These are phyloP conservation scores for Beauveria sp. DNA, from an alignment of 2,329 filamentous ascomycete genomes.

Conservation along the genomic window DNA sequence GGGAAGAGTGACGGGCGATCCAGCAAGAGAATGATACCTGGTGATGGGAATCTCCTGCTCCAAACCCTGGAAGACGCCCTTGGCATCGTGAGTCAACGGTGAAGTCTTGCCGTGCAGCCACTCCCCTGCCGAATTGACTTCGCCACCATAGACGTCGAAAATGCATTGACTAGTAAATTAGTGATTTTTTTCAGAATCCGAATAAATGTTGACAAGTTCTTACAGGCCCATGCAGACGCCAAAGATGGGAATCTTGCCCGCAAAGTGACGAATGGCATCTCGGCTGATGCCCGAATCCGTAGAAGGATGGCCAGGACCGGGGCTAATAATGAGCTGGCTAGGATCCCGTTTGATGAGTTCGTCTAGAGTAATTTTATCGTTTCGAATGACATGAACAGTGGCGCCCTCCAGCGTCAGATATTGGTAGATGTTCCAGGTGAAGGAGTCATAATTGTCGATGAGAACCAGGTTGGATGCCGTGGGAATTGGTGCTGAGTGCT, in stretches of 20 bases:
- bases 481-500: slow-evolving; percentile 62
- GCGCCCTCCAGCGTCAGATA: slow-evolving; percentile 96
- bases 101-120: slow-evolving; percentile 98
- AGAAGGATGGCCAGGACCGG: slow-evolving; percentile 85
- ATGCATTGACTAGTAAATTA: slow-evolving; percentile 69
- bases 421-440: slow-evolving; percentile 99
- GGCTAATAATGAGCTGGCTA: slow-evolving; percentile 90
- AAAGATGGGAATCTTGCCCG: slow-evolving; percentile 83
- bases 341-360: slow-evolving; percentile 77
- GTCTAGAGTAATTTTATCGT: slow-evolving; percentile 82
- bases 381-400: slow-evolving; percentile 79
- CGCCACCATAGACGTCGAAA: slow-evolving; percentile 84
- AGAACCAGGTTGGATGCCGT: slow-evolving; percentile 86
- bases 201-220: slow-evolving; percentile 28
- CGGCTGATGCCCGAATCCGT: slow-evolving; percentile 91
- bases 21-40: slow-evolving; percentile 91
- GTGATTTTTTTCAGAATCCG: neutral
- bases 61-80: slow-evolving; percentile 84
- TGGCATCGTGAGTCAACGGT: slow-evolving; percentile 76
- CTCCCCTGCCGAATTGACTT: slow-evolving; percentile 91
- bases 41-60: slow-evolving; percentile 79
- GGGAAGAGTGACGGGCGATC: slow-evolving; percentile 80
- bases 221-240: slow-evolving; percentile 98
- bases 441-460: slow-evolving; percentile 99
- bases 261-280: slow-evolving; percentile 83